These are phyloP conservation scores for Borovskyia barvae DNA, from an alignment of 208 protist species.

Conservation along the genomic window DNA sequence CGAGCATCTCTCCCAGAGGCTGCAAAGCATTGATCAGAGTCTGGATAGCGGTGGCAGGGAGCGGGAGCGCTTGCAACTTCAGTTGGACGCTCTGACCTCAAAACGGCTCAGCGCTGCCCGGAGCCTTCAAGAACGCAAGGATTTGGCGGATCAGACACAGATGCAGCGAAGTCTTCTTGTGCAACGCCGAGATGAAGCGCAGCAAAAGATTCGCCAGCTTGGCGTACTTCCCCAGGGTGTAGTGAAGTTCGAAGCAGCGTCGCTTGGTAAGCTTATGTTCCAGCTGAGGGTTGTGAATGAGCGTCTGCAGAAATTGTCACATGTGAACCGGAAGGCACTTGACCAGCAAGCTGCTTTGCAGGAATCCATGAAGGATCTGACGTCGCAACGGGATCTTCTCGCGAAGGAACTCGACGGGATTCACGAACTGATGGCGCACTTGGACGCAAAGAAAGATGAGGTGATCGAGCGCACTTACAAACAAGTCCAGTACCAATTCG, in stretches of 20 bases:
- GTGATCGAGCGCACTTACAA: slow-evolving; percentile 98
- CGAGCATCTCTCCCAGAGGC: slow-evolving; percentile 36
- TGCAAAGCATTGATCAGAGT: slow-evolving; percentile 35
- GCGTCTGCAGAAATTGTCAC: slow-evolving; percentile 86
- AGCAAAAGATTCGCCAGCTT: slow-evolving; percentile 90
- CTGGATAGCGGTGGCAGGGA: slow-evolving; percentile 49
- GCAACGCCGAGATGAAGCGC: slow-evolving; percentile 83
- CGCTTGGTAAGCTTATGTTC: slow-evolving; percentile 80
- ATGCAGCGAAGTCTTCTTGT: slow-evolving; percentile 65
- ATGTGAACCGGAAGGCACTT: slow-evolving; percentile 98
- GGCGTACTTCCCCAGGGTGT: slow-evolving; percentile 78
- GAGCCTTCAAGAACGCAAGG: slow-evolving; percentile 60
- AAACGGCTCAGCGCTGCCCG: slow-evolving; percentile 34
- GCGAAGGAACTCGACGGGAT: slow-evolving; percentile 90
- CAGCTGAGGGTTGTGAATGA: slow-evolving; percentile 76
- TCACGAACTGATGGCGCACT: slow-evolving; percentile 91
- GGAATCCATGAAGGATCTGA: slow-evolving; percentile 86
- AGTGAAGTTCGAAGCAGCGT: slow-evolving; percentile 25
- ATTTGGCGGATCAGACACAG: slow-evolving; percentile 53
- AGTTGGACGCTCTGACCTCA: slow-evolving; percentile 41
- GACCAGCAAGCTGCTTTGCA: slow-evolving; percentile 96
- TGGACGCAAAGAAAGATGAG: slow-evolving; percentile 97
- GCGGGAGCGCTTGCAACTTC: slow-evolving; percentile 37
- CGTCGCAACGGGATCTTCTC: slow-evolving; percentile 73
- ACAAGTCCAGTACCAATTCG: slow-evolving; percentile 96